These are phyloP conservation scores for Saturnispora bothae DNA, from an alignment of 805 yeast species.

Conservation along the genomic window DNA sequence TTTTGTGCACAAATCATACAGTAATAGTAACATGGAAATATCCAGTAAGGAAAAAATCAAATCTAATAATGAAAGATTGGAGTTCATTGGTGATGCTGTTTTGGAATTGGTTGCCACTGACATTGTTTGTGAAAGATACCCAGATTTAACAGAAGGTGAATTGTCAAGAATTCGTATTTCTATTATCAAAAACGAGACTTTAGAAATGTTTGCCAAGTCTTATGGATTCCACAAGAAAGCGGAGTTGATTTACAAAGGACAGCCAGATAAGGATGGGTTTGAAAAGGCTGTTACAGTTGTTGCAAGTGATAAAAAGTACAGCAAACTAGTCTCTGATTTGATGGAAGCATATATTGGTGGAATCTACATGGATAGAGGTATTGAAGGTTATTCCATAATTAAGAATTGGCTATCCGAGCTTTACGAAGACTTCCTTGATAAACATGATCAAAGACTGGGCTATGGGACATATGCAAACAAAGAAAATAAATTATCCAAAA, in stretches of 20 bases:
- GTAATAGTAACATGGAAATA: slow-evolving; percentile 46
- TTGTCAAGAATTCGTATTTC: slow-evolving; percentile 59
- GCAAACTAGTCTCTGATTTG: slow-evolving; percentile 55
- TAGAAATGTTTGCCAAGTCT: slow-evolving; percentile 56
- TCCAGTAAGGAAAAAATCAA: slow-evolving; percentile 46
- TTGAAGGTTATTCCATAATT: slow-evolving; percentile 27
- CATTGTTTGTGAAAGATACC: slow-evolving; percentile 55
- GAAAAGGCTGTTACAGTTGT: slow-evolving; percentile 15
- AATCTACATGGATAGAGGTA: slow-evolving; percentile 40
- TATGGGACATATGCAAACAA: slow-evolving; percentile 4
- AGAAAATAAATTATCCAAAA: background rate
- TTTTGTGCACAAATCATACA: slow-evolving; percentile 70
- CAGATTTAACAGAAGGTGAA: slow-evolving; percentile 70
- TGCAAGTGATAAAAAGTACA: slow-evolving; percentile 7
- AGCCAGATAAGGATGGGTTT: slow-evolving; percentile 1
- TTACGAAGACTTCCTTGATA: slow-evolving; percentile 24
- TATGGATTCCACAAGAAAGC: slow-evolving; percentile 58
- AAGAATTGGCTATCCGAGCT: slow-evolving; percentile 43
- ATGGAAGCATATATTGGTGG: slow-evolving; percentile 96
- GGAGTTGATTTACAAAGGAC: slow-evolving; percentile 17
- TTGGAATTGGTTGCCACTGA: slow-evolving; percentile 63
- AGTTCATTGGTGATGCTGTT: slow-evolving; percentile 84
- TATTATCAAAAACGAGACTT: slow-evolving; percentile 61
- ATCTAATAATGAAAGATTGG: slow-evolving; percentile 77
- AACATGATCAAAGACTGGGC: slow-evolving; percentile 6